Evolutionary conservation across 257 asterid species (phyloP), one percentile per base, ranked within the genome.

Genomic region (Solanum habrochaites): DNA sequence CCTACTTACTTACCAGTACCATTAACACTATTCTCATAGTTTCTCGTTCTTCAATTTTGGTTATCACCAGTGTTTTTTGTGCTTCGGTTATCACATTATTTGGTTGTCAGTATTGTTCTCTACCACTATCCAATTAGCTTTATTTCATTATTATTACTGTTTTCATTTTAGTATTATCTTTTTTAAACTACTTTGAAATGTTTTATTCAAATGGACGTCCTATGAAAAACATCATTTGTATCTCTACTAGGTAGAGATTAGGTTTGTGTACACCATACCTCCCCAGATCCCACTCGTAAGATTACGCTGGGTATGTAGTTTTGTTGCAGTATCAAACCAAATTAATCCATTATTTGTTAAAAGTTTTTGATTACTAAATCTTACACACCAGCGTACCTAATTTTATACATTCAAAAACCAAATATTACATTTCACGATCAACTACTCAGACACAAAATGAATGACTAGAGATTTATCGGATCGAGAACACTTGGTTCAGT

Each of bases 401-500:
- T 52, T 49, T 72, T 35, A 23, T 25, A 12, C 6, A 12, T 40
- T 40, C 56, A 23, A 40, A 43, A n/a, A 45, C 39, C 0, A 25
- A 40, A 25, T 42, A 14, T 27, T 45, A 14, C 62, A 78, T 25
- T 45, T 66, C 66, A 85, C 82, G 5, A 42, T 23, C 60, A 72
- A 14, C 39, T 35, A 42, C 6, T 56, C 62, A 56, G 32, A 27
- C 81, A 16, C 27, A 62, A 49, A 77, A 75, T 13, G 83, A 40
- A 1, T 3, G 23, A 74, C 2, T 45, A 77, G 52, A 43, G 20
- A 77, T 91, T 88, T 90, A 94, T 98, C 35, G 98, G 99, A 88
- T 95, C 97, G 45, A 96, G 96, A 85, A 91, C 94, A 86, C 88
- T 96, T 72, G 98, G 98, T 85, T 92, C 91, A 43, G 96, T 87